These are phyloP conservation scores for Artemisia argyi DNA, from an alignment of 129 eudicot genomes.

Conservation along the genomic window DNA sequence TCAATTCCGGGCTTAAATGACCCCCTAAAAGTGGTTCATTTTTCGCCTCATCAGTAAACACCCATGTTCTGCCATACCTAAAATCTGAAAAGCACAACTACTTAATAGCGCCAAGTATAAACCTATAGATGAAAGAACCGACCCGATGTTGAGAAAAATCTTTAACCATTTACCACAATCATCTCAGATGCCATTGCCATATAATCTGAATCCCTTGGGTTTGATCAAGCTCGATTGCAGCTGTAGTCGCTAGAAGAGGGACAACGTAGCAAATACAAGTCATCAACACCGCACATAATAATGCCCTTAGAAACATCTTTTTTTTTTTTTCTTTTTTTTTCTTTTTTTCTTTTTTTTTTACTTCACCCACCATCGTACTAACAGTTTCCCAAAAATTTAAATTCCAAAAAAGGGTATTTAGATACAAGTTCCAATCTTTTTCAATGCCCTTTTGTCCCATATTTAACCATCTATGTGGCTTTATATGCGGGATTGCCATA, in stretches of 20 bases:
- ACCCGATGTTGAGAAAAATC: not conserved
- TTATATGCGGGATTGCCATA: not conserved
- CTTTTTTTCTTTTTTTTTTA: too few relatives aligned
- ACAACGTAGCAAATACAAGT: too few relatives aligned
- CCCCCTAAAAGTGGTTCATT: too few relatives aligned
- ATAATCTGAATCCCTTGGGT: not conserved
- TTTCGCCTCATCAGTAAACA: too few relatives aligned
- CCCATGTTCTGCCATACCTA: too few relatives aligned
- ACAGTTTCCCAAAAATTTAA: not conserved
- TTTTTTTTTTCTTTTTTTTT: too few relatives aligned
- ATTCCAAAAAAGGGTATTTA: not conserved
- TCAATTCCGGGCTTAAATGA: too few relatives aligned
- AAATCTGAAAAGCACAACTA: not conserved
- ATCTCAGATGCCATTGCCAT: too few relatives aligned
- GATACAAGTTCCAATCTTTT: not conserved
- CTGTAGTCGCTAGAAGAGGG: too few relatives aligned
- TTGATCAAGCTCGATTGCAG: not conserved
- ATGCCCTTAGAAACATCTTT: not conserved
- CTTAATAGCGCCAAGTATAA: not conserved
- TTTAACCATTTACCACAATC: too few relatives aligned
- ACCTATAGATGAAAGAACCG: not conserved
- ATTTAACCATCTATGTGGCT: not conserved
- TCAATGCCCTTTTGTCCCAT: not conserved
- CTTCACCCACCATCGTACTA: not conserved
- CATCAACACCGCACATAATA: too few relatives aligned